A percentile compares a stretch with the other conserved stretches of the same genome.
Conservation (phyloP, 2,329 filamentous ascomycete species). For the Proliferodiscus dingleyae region DNA sequence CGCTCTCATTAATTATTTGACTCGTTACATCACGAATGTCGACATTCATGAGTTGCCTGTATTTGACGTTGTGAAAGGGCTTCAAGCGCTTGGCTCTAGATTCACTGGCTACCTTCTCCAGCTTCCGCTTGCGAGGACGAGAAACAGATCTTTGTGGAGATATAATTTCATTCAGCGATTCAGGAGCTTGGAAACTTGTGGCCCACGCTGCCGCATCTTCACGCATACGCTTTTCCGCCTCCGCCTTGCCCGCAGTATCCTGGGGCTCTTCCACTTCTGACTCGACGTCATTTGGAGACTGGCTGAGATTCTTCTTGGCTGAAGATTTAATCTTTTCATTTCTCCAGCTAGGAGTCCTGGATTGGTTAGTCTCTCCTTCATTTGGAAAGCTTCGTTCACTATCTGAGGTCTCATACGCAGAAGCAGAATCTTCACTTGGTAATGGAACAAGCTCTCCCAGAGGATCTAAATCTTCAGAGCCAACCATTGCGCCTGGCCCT, state of each 20-base stretch:
- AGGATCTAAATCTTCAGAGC: constrained; percentile 13
- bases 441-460: background rate
- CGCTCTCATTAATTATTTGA: constrained; percentile 23
- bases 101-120: constrained; percentile 12
- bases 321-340: background rate
- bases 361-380: background rate
- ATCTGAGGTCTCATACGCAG: constrained; percentile 24
- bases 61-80: constrained; percentile 44
- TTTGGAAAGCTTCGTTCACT: constrained; percentile 12
- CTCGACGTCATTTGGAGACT: background rate
- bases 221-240: constrained; percentile 8
- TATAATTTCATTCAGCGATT: constrained; percentile 21
- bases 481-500: constrained; percentile 11
- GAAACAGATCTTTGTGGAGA: constrained; percentile 12
- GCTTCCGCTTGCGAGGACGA: constrained; percentile 20
- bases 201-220: constrained; percentile 24
- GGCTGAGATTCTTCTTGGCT: background rate
- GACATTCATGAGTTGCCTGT: constrained; percentile 48
- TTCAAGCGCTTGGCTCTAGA: constrained; percentile 31
- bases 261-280: background rate
- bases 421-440: constrained; percentile 24
- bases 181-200: constrained; percentile 22
- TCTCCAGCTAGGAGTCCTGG: constrained; percentile 5
- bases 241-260: background rate
- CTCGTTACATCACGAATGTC: constrained; percentile 50